phyloP scores from a whole-genome alignment of 2,329 filamentous ascomycete genomes.

The Ilyonectria destructans region DNA sequence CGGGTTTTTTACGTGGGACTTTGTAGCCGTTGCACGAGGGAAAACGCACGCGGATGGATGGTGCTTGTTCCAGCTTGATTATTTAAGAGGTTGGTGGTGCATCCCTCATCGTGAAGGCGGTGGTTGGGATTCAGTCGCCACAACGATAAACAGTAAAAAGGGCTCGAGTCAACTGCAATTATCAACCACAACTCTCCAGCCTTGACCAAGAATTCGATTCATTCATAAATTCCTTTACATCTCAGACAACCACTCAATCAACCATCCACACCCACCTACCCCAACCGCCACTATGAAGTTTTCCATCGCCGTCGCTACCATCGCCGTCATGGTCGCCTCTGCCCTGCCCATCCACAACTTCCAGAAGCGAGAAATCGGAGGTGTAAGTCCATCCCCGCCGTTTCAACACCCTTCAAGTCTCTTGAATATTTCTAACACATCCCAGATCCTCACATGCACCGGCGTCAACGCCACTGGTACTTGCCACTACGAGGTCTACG shows the following conservation, averaged over 20 bases:
- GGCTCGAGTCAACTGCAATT: constrained; percentile 14
- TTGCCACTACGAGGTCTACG: constrained; percentile 62
- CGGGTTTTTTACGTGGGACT: constrained; percentile 12
- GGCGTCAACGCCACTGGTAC: constrained; percentile 65
- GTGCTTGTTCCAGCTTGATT: constrained; percentile 37
- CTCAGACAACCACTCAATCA: constrained; percentile 24
- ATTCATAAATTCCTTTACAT: constrained; percentile 19
- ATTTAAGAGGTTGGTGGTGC: constrained; percentile 44
- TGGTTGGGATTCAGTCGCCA: constrained; percentile 37
- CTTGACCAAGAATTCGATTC: constrained; percentile 36
- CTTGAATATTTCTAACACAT: constrained; percentile 13
- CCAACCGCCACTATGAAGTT: constrained; percentile 51
- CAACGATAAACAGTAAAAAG: constrained; percentile 16
- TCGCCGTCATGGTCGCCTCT: constrained; percentile 42
- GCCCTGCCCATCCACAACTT: constrained; percentile 57
- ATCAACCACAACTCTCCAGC: constrained; percentile 29
- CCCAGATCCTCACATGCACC: constrained; percentile 66
- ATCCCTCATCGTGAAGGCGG: constrained; percentile 26
- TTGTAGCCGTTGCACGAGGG: constrained; percentile 21
- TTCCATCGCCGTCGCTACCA: constrained; percentile 39
- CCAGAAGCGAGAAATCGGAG: constrained; percentile 62
- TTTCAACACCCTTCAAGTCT: not conserved
- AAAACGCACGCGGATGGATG: not conserved
- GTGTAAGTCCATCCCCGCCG: constrained; percentile 57
- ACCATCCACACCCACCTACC: not conserved